These are phyloP conservation scores for Nitzschia sp. DNA, from an alignment of 108 stramenopile genomes.

Conservation along the genomic window DNA sequence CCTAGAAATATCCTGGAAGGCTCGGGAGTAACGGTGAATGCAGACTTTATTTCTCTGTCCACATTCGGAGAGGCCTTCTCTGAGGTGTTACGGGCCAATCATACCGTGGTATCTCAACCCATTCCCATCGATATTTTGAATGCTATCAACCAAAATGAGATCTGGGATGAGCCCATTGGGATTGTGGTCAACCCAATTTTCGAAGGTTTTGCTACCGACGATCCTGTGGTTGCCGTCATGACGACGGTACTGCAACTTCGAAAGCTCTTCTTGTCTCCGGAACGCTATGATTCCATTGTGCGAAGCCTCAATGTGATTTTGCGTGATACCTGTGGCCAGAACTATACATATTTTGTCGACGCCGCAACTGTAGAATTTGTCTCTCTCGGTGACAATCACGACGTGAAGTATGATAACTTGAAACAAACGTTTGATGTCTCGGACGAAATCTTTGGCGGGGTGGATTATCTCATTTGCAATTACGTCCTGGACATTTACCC, in stretches of 20 bases:
- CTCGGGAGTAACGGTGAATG: background rate
- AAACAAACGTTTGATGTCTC: background rate
- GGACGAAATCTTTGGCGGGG: background rate
- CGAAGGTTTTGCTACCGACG: conserved; percentile 14
- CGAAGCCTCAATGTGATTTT: background rate
- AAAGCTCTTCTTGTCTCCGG: no score
- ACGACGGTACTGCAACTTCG: background rate
- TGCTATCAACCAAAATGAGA: background rate
- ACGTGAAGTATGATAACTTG: background rate
- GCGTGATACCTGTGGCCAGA: background rate
- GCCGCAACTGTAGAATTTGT: background rate
- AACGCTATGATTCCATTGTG: no score
- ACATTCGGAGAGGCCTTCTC: background rate
- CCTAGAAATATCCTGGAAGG: background rate
- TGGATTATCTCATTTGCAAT: background rate
- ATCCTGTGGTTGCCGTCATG: conserved; percentile 13
- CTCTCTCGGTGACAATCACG: background rate
- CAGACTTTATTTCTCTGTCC: background rate
- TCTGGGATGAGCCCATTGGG: conserved; percentile 1
- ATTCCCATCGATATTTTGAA: background rate
- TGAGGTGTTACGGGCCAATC: background rate
- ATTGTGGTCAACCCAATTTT: conserved; percentile 21
- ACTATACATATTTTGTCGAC: background rate
- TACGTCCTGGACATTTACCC: background rate
- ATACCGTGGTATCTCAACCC: background rate